phyloP scores from a whole-genome alignment of 2,329 filamentous ascomycete species.

The Fonsecaea pedrosoi region DNA sequence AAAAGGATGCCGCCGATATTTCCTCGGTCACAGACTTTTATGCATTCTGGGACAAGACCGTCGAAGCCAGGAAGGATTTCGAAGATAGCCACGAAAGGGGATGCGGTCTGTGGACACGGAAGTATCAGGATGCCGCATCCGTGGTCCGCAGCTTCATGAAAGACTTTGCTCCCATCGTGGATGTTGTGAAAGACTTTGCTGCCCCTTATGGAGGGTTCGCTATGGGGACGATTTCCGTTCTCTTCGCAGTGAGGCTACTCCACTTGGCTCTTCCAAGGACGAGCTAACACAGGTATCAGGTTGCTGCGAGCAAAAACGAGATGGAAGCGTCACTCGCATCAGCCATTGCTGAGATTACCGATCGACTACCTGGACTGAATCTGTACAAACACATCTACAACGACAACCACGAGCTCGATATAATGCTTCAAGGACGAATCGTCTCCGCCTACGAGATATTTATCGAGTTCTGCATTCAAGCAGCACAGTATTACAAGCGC shows the following conservation, averaged over 20 bases:
- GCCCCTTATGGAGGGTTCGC: slow-evolving; percentile 1
- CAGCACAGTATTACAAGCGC: background rate
- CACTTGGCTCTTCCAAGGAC: background rate
- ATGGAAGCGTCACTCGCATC: background rate
- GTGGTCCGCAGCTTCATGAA: slow-evolving; percentile 8
- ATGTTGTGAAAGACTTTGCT: slow-evolving; percentile 2
- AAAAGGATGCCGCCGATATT: background rate
- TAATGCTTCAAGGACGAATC: background rate
- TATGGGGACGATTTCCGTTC: slow-evolving; percentile 3
- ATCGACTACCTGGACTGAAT: slow-evolving; percentile 4
- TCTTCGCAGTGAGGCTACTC: slow-evolving; percentile 1
- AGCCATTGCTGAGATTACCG: background rate
- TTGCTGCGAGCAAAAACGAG: background rate
- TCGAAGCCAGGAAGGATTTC: background rate
- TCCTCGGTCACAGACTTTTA: background rate
- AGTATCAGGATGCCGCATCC: background rate
- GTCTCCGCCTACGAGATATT: background rate
- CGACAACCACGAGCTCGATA: slow-evolving; percentile 3
- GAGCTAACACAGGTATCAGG: background rate
- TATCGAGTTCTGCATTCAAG: background rate
- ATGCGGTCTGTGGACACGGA: background rate
- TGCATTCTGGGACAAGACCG: background rate
- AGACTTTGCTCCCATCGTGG: background rate
- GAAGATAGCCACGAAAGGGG: background rate
- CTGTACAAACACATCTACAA: slow-evolving; percentile 12